These are phyloP conservation scores for Lycium barbarum DNA, from an alignment of 257 asterid genomes.

Conservation along the genomic window DNA sequence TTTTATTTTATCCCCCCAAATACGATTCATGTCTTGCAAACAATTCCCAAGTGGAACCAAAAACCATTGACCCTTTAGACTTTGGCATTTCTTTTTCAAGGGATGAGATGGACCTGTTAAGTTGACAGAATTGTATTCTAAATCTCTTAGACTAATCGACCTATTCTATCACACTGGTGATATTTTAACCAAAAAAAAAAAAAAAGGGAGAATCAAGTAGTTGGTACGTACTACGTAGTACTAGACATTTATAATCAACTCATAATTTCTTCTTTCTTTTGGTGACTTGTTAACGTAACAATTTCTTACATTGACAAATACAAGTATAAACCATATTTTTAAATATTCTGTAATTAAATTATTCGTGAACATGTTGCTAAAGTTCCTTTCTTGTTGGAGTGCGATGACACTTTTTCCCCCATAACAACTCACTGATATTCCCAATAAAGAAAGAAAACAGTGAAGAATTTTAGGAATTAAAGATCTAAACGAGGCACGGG, in stretches of 20 bases:
- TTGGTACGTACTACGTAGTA: too few relatives aligned
- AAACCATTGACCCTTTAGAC: neutral
- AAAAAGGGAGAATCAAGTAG: too few relatives aligned
- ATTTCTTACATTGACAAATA: too few relatives aligned
- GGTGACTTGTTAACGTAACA: too few relatives aligned
- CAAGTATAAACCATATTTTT: too few relatives aligned
- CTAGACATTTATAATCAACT: too few relatives aligned
- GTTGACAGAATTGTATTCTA: neutral
- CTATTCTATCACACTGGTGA: neutral
- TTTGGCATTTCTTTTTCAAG: neutral
- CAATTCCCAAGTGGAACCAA: neutral
- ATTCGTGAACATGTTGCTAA: neutral
- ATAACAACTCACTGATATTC: neutral
- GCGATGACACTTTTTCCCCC: neutral
- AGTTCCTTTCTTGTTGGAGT: neutral
- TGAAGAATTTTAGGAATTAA: neutral
- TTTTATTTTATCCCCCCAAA: neutral
- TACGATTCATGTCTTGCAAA: neutral
- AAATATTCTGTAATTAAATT: too few relatives aligned
- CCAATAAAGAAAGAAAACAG: too few relatives aligned
- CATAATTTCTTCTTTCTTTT: too few relatives aligned
- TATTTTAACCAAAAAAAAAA: neutral
- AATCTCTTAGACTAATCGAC: neutral
- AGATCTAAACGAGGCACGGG: neutral
- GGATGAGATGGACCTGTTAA: neutral